Percentiles rank a stretch among this genome's conserved stretches.
Evolutionary conservation across 371 early-diverging fungal species (phyloP).

Genomic region (Coemansia sp.): DNA sequence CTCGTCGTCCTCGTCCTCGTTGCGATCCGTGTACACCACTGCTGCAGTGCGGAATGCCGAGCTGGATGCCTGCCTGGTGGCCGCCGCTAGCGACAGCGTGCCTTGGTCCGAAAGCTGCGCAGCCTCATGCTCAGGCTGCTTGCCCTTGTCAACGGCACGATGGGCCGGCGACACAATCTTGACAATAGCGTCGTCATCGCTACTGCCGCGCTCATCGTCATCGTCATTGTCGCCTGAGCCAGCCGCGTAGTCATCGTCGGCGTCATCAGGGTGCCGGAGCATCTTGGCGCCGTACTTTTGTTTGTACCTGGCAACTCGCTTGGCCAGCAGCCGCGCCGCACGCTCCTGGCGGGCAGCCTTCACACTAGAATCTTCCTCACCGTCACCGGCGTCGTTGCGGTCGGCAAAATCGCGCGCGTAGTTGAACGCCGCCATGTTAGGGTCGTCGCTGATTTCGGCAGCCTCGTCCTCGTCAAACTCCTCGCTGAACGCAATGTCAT

Average conservation of each 20-base stretch:
- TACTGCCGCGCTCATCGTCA: background rate
- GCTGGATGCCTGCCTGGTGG: conserved; percentile 24
- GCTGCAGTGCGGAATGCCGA: conserved; percentile 39
- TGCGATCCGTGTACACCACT: conserved; percentile 19
- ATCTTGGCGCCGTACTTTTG: conserved; percentile 33
- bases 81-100: conserved; percentile 31
- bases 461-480: background rate
- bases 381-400: background rate
- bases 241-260: background rate
- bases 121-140: background rate
- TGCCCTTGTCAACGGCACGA: conserved; percentile 1
- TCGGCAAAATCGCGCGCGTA: conserved; percentile 1
- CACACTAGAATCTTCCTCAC: conserved; percentile 12
- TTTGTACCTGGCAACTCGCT: conserved; percentile 34
- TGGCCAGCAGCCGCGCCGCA: conserved; percentile 32
- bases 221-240: background rate
- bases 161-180: no score
- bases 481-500: background rate
- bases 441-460: background rate
- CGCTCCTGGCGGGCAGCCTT: conserved; percentile 17
- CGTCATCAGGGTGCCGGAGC: conserved; percentile 9
- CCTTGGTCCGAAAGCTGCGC: conserved; percentile 5
- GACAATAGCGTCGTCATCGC: background rate
- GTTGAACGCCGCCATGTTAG: background rate
- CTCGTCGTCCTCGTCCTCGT: conserved; percentile 1